Conservation (phyloP, 306 rosid species). For the Pueraria montana region DNA sequence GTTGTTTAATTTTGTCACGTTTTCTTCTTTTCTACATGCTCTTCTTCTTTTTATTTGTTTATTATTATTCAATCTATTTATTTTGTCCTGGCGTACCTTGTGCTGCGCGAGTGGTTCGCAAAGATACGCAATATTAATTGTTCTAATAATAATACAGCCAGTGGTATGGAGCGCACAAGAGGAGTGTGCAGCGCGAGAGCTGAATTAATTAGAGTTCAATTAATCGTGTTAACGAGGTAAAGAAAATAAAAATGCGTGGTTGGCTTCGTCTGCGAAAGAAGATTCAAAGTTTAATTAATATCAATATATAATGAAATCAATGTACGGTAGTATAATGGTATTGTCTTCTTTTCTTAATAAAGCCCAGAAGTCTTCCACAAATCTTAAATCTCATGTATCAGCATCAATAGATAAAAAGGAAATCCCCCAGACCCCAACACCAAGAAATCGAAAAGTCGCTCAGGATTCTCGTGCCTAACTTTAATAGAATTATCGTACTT, state of each 20-base stretch:
- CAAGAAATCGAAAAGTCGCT: too few species aligned
- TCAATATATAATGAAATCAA: neutral
- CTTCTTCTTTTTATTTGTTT: neutral
- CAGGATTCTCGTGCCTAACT: too few species aligned
- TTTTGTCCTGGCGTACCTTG: neutral
- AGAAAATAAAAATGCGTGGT: neutral
- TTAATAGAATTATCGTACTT: too few species aligned
- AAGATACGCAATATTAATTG: neutral
- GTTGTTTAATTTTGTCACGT: neutral
- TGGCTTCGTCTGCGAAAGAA: neutral
- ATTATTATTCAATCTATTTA: neutral
- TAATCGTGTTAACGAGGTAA: neutral
- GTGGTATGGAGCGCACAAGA: neutral
- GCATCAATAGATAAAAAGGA: too few species aligned
- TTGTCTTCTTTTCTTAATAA: neutral
- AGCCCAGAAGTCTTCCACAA: neutral
- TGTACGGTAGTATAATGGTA: neutral
- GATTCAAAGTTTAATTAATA: neutral
- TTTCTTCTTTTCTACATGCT: neutral
- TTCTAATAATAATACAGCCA: neutral
- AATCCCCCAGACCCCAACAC: too few species aligned
- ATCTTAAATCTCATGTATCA: too few species aligned
- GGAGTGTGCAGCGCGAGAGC: conserved; percentile 16
- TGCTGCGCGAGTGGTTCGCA: neutral
- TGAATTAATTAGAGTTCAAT: neutral